A percentile compares a stretch with the other conserved stretches of the same genome.
Evolutionary conservation across 2,329 filamentous ascomycete genomes (phyloP).

Genomic region (Cladosporium sp.): DNA sequence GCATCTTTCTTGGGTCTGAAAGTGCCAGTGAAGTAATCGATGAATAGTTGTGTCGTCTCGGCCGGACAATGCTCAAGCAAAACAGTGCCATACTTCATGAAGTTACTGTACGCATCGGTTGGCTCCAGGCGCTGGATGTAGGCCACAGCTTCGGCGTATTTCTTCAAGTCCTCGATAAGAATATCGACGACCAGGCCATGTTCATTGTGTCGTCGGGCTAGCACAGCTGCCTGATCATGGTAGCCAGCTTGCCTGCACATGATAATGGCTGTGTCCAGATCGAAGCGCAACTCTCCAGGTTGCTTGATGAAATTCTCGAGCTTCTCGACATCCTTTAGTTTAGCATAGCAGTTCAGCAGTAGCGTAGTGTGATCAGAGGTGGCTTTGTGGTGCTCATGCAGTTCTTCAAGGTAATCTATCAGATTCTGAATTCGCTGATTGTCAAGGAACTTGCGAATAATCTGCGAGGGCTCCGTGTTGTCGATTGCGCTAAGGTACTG

Average conservation of each 20-base stretch:
- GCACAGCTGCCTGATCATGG: slow-evolving; percentile 90
- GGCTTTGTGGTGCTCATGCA: slow-evolving; percentile 89
- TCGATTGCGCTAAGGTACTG: slow-evolving; percentile 96
- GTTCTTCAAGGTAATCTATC: slow-evolving; percentile 92
- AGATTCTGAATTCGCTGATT: slow-evolving; percentile 97
- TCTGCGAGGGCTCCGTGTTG: slow-evolving; percentile 91
- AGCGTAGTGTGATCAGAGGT: slow-evolving; percentile 94
- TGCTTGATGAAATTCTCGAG: slow-evolving; percentile 95
- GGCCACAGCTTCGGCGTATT: slow-evolving; percentile 79
- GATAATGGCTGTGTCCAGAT: slow-evolving; percentile 90
- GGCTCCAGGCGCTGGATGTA: slow-evolving; percentile 89
- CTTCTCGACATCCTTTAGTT: slow-evolving; percentile 94
- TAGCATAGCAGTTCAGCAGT: slow-evolving; percentile 94
- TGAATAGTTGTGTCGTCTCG: slow-evolving; percentile 81
- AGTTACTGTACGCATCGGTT: slow-evolving; percentile 74
- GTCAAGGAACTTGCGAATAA: slow-evolving; percentile 95
- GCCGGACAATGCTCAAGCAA: slow-evolving; percentile 80
- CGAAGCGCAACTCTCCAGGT: slow-evolving; percentile 90
- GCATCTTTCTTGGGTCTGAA: slow-evolving; percentile 70
- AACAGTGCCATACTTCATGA: slow-evolving; percentile 94
- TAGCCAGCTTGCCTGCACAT: slow-evolving; percentile 98
- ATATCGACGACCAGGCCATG: slow-evolving; percentile 94
- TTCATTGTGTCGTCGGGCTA: slow-evolving; percentile 91
- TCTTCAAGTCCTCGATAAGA: slow-evolving; percentile 89
- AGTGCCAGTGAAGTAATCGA: slow-evolving; percentile 87